Conservation (phyloP, 805 yeast species). For the Cyberlindnera veronae region DNA sequence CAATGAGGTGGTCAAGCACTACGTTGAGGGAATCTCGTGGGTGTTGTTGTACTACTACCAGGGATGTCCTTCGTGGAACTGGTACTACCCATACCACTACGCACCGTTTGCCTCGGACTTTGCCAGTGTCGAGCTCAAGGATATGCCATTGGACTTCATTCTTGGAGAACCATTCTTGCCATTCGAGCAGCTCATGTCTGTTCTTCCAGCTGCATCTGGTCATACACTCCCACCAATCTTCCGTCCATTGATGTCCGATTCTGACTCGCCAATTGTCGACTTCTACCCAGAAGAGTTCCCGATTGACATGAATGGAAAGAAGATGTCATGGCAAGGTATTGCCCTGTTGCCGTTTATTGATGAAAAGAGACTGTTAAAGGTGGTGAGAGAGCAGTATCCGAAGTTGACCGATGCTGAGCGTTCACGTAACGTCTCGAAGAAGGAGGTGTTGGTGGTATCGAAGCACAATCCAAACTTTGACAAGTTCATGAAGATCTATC, state of each 20-base stretch:
- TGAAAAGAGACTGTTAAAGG: slow-evolving; percentile 63
- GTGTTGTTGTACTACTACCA: slow-evolving; percentile 89
- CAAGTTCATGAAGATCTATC: slow-evolving; percentile 29
- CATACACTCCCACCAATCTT: slow-evolving; percentile 81
- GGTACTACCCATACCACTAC: slow-evolving; percentile 97
- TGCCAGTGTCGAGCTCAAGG: slow-evolving; percentile 44
- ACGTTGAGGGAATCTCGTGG: slow-evolving; percentile 98
- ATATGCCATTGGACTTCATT: slow-evolving; percentile 53
- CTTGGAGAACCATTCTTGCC: slow-evolving; percentile 82
- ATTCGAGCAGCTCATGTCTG: slow-evolving; percentile 86
- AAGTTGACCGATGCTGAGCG: slow-evolving; percentile 63
- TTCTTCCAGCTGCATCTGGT: slow-evolving; percentile 89
- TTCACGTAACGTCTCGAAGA: slow-evolving; percentile 64
- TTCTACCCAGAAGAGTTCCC: slow-evolving; percentile 87
- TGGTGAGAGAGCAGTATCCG: slow-evolving; percentile 63
- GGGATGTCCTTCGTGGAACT: slow-evolving; percentile 98
- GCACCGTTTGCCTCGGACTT: slow-evolving; percentile 97
- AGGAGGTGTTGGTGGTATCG: slow-evolving; percentile 69
- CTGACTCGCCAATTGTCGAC: slow-evolving; percentile 80
- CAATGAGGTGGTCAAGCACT: slow-evolving; percentile 60
- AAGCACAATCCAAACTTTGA: slow-evolving; percentile 49
- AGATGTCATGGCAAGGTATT: slow-evolving; percentile 93
- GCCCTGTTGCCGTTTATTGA: slow-evolving; percentile 89
- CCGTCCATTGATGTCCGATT: slow-evolving; percentile 74
- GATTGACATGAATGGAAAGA: slow-evolving; percentile 94